Base-by-base conservation (phyloP, 164 flowering plant genomes). In the Warburgia ugandensis region DNA sequence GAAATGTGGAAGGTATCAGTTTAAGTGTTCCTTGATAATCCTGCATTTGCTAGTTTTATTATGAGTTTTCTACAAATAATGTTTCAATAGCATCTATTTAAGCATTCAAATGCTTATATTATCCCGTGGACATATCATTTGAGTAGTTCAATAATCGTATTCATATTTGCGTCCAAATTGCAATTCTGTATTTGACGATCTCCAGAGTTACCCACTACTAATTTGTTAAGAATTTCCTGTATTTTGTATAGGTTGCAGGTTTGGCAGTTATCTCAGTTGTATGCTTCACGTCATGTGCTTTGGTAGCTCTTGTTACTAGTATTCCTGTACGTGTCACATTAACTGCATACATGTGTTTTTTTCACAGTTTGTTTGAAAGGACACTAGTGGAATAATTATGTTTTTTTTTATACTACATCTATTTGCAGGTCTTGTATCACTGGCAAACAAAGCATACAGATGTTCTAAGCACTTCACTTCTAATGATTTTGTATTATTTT, bases 1-100 rank as follows among this genome's bases (percentile, higher is more conserved):
- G 95, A 90, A 54, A 80, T 72, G 75, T 63, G 82, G 82, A 90
- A 90, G 85, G 97, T 90, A 66, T 40, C 17, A 54, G 7, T 36
- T 35, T 17, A 14, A 2, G 2, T 41, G 2, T 41, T 35, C 43
- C 29, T 20, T 45, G 32, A 38, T 37, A 19, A 9, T 48, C n/a
- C 7, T 9, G 12, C 17, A 10, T 6, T 27, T 5, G 10, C 14
- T 40, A 27, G 7, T 38, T 57, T 48, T 47, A 11, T 23, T 9
- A 6, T 6, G 22, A 12, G 10, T 20, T 25, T 41, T 26, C 22
- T 26, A 8, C 27, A 11, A 8, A 12, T 3, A 44, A 37, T n/a
- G n/a, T n/a, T n/a, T n/a, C n/a, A n/a, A n/a, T n/a, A n/a, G n/a
- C n/a, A n/a, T n/a, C n/a, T n/a, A n/a, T n/a, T n/a, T n/a, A n/a